Conservation (phyloP, 257 asterid genomes). For the Gynochthodes officinalis region DNA sequence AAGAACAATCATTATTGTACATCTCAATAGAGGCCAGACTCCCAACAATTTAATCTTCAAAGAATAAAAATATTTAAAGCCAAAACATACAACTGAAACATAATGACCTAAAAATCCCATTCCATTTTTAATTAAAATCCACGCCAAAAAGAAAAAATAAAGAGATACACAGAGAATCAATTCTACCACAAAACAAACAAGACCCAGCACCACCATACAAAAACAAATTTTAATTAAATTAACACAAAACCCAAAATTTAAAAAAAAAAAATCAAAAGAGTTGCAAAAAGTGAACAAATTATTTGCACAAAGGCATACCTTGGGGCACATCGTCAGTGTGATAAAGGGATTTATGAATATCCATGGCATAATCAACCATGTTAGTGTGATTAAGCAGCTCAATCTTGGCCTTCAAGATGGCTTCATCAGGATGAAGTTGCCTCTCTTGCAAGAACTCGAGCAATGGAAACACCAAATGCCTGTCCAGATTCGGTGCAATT, state of each 20-base stretch:
- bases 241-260: not conserved
- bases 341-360: constrained; percentile 82
- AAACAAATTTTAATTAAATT: too few species aligned
- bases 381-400: constrained; percentile 80
- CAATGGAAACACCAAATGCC: constrained; percentile 84
- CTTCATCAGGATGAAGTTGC: constrained; percentile 60
- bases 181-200: not conserved
- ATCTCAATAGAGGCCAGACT: not conserved
- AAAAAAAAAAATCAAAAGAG: not conserved
- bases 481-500: constrained; percentile 78
- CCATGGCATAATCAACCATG: constrained; percentile 99
- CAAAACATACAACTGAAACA: too few species aligned
- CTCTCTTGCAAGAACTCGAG: constrained; percentile 89
- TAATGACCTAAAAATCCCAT: too few species aligned
- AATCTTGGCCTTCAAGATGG: constrained; percentile 78
- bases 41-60: not conserved
- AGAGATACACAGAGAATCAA: too few species aligned
- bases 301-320: constrained; percentile 30
- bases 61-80: not conserved
- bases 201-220: not conserved
- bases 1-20: not conserved
- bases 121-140: not conserved
- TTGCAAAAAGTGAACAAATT: not conserved
- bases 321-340: constrained; percentile 91
- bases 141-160: not conserved